phyloP scores from a whole-genome alignment of 2,329 filamentous ascomycete species.

The Fusarium secorum region DNA sequence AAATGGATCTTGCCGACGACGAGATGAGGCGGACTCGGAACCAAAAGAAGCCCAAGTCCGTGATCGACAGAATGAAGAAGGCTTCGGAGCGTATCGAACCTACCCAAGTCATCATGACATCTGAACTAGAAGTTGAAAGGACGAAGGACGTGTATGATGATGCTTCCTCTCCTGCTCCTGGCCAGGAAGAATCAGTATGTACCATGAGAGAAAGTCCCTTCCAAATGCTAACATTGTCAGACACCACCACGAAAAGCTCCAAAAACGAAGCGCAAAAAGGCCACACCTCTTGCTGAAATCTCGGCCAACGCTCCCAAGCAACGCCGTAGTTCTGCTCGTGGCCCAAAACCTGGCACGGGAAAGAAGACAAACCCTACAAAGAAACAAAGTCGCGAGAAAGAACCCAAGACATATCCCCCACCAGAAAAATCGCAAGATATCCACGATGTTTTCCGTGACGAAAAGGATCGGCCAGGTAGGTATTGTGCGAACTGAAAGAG shows the following conservation, averaged over 20 bases:
- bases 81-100: slow-evolving; percentile 71
- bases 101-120: slow-evolving; percentile 69
- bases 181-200: slow-evolving; percentile 55
- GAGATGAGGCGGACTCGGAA: slow-evolving; percentile 78
- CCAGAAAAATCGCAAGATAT: slow-evolving; percentile 32
- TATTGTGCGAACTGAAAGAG: not conserved
- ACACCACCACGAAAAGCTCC: slow-evolving; percentile 45
- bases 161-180: slow-evolving; percentile 58
- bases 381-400: slow-evolving; percentile 25
- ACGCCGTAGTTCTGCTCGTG: slow-evolving; percentile 35
- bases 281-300: slow-evolving; percentile 46
- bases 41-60: slow-evolving; percentile 77
- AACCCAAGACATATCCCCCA: slow-evolving; percentile 7
- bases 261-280: slow-evolving; percentile 45
- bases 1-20: slow-evolving; percentile 81
- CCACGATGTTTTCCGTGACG: slow-evolving; percentile 46
- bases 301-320: slow-evolving; percentile 47
- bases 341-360: slow-evolving; percentile 14
- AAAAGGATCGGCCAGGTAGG: slow-evolving; percentile 41
- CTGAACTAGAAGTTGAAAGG: slow-evolving; percentile 59
- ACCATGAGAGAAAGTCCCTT: not conserved
- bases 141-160: slow-evolving; percentile 68
- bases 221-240: slow-evolving; percentile 14
- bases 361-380: slow-evolving; percentile 32
- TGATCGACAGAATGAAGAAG: slow-evolving; percentile 71